Conservation (phyloP, 345 rosid species). For the Arabidopsis arenosa region DNA sequence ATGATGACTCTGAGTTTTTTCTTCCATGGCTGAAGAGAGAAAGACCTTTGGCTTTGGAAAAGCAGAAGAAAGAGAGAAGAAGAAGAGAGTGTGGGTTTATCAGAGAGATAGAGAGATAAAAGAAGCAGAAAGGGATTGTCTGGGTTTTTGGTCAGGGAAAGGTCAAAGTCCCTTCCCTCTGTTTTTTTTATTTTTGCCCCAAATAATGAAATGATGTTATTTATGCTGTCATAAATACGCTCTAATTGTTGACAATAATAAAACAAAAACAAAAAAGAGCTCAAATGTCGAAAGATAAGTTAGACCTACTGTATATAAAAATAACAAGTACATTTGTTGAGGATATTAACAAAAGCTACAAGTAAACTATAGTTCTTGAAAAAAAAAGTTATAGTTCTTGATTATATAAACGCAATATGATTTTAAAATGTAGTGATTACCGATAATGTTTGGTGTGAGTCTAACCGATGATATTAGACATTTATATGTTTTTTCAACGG, state of each 20-base stretch:
- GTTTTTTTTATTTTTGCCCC: constrained; percentile 5
- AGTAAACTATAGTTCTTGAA: no score
- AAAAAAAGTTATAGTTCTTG: background rate
- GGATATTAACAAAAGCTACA: no score
- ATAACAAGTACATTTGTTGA: no score
- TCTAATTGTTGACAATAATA: constrained; percentile 11
- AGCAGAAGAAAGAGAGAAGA: constrained; percentile 35
- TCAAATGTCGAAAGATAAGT: no score
- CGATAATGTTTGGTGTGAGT: constrained; percentile 14
- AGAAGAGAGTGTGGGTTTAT: constrained; percentile 36
- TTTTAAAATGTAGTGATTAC: background rate
- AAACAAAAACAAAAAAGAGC: background rate
- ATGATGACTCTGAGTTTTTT: constrained; percentile 43
- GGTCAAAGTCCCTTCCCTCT: constrained; percentile 42
- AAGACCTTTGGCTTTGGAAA: constrained; percentile 20
- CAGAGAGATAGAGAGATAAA: constrained; percentile 26
- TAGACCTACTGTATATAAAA: no score
- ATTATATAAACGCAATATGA: background rate
- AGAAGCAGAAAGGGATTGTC: constrained; percentile 44
- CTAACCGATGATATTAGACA: constrained; percentile 14
- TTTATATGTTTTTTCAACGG: constrained; percentile 27
- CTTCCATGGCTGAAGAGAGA: constrained; percentile 62
- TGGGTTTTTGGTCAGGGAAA: constrained; percentile 47
- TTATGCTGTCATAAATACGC: constrained; percentile 39
- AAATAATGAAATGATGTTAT: constrained; percentile 20